Conservation (phyloP, 139 green algal species). For the Ettlia oleoabundans region DNA sequence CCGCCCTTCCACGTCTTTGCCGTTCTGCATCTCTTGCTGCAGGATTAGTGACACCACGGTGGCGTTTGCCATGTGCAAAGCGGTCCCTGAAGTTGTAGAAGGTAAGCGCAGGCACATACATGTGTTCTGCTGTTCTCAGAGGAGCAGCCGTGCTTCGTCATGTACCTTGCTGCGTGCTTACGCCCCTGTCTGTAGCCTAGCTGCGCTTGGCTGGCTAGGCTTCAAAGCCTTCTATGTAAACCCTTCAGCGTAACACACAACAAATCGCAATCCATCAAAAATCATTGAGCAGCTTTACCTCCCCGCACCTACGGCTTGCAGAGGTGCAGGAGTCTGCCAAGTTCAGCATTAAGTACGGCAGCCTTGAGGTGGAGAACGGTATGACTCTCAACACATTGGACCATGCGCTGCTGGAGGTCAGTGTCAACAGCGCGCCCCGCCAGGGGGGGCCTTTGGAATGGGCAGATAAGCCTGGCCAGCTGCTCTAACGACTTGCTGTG, state of each 20-base stretch:
- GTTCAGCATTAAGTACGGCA: slow-evolving; percentile 22
- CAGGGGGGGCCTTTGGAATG: not conserved
- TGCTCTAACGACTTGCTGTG: no score
- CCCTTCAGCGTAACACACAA: not conserved
- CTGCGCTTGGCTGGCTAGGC: not conserved
- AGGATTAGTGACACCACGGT: slow-evolving; percentile 33
- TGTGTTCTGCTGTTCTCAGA: no score
- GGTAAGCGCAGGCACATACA: not conserved
- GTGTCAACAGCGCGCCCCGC: not conserved
- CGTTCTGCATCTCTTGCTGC: not conserved
- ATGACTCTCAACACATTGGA: not conserved
- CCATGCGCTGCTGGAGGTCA: slow-evolving; percentile 18
- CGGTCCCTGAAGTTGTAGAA: slow-evolving; percentile 37
- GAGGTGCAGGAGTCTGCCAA: slow-evolving; percentile 29
- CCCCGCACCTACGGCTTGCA: not conserved
- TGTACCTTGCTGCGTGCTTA: no score
- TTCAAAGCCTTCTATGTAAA: not conserved
- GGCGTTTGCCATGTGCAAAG: slow-evolving; percentile 43
- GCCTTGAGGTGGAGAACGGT: slow-evolving; percentile 25
- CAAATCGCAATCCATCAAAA: no score
- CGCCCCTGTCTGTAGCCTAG: no score
- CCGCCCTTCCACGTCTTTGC: not conserved
- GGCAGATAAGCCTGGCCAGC: not conserved
- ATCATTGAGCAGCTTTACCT: not conserved
- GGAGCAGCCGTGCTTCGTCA: no score